Evolutionary conservation across 768 basidiomycete genomes (phyloP), one percentile per base, ranked within the genome.

Genomic region (Boletus fagicola): DNA sequence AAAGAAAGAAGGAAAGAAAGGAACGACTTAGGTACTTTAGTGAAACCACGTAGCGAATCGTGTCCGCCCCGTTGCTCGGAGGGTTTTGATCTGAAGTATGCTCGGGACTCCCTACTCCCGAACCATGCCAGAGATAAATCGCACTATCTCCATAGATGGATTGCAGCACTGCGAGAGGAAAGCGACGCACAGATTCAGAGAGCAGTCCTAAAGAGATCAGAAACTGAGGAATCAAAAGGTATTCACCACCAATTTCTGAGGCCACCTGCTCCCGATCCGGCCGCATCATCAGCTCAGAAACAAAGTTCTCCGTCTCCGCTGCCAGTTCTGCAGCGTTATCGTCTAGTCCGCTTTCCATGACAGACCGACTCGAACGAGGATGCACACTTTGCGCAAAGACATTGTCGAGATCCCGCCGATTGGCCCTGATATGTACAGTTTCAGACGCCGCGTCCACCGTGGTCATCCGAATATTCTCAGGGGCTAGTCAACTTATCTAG

Each of bases 141-240:
- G 85, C 77, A 42, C 81, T 74, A 10, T 87, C 83, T 42, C 90
- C 90, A 64, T 92, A 93, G 63, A 93, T 93, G 26, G 89, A 89
- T 68, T 84, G 86, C n/a, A 93, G 74, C 16, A 88, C 91, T 72
- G 46, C 16, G 65, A 59, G 44, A 31, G 47, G 45, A 51, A 42
- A 45, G 22, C 52, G 62, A 51, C 28, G 45, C 45, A 57, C 51
- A 52, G 38, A 51, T 22, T 52, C 53, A 55, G 30, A 43, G 16
- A 36, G 16, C 24, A 22, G 53, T 20, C 51, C 13, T 26, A 18
- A 11, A 20, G 40, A 28, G 7, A 20, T 46, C 8, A 10, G 40
- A 12, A 31, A 15, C 52, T 51, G 38, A 56, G 39, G 22, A 49
- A 60, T 45, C 39, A 31, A 26, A 49, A 22, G 18, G 35, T 53